A percentile compares a stretch with the other conserved stretches of the same genome.
Evolutionary conservation across 2,329 filamentous ascomycete species (phyloP).

Genomic region (Aspergillus sp.): DNA sequence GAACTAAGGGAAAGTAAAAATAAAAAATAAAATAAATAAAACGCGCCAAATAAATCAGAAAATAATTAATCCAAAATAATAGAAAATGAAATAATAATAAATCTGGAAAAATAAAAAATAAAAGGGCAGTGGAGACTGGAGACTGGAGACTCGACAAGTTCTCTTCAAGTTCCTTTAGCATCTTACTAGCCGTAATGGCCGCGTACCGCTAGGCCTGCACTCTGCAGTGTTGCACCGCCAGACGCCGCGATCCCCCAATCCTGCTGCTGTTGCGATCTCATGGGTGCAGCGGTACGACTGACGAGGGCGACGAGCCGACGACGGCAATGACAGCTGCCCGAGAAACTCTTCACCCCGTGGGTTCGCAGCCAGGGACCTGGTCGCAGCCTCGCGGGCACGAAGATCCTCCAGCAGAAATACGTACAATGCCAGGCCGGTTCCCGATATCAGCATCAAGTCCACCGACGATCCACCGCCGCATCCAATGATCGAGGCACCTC

Average conservation of each 20-base stretch:
- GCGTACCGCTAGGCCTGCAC: slow-evolving; percentile 3
- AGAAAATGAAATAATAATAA: neutral
- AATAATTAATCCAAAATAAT: neutral
- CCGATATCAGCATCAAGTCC: neutral
- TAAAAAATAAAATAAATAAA: slow-evolving; percentile 6
- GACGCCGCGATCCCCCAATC: slow-evolving; percentile 10
- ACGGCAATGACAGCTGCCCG: neutral
- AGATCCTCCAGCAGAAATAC: neutral
- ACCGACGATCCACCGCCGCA: neutral
- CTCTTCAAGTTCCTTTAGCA: slow-evolving; percentile 5
- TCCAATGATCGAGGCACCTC: too few relatives aligned
- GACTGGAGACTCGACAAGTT: neutral
- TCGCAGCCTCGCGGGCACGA: too few relatives aligned
- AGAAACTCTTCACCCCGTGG: too few relatives aligned
- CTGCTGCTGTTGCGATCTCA: neutral
- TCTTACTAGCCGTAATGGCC: neutral
- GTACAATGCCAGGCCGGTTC: neutral
- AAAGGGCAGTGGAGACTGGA: neutral
- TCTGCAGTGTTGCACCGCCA: slow-evolving; percentile 16
- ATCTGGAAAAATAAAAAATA: neutral
- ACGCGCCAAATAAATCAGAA: slow-evolving; percentile 2
- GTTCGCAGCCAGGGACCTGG: too few relatives aligned
- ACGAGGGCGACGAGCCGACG: neutral
- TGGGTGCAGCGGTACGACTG: neutral
- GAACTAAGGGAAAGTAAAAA: slow-evolving; percentile 12